These are phyloP conservation scores for Nitzschia sp. DNA, from an alignment of 108 stramenopile genomes.

Conservation along the genomic window DNA sequence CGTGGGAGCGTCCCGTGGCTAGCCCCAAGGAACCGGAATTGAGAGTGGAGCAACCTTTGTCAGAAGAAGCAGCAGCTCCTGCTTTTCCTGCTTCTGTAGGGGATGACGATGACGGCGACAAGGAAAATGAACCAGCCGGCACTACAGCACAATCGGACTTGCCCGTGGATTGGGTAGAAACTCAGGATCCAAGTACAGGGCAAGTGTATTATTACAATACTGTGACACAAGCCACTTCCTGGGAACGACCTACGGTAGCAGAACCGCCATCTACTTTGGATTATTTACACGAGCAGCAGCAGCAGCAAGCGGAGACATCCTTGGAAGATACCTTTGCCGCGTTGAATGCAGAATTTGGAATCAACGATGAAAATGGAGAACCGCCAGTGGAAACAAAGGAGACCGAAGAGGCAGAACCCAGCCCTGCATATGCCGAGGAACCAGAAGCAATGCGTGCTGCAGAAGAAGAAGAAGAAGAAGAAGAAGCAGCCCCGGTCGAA, in stretches of 20 bases:
- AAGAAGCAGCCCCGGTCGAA: not conserved
- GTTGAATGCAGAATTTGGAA: constrained; percentile 29
- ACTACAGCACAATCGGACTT: not conserved
- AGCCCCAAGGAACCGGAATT: not conserved
- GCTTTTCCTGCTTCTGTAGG: not conserved
- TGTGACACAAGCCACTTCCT: constrained; percentile 16
- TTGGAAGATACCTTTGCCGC: constrained; percentile 23
- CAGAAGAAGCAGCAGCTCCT: not conserved
- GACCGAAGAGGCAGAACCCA: not conserved
- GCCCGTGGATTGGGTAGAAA: constrained; percentile 53
- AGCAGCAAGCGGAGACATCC: not conserved
- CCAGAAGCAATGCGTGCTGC: not conserved
- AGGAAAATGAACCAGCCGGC: not conserved
- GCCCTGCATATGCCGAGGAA: not conserved
- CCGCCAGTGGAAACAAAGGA: not conserved
- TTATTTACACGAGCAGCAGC: not conserved
- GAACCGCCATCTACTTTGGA: not conserved
- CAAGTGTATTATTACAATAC: constrained; percentile 60
- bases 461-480: not conserved
- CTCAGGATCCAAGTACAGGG: constrained; percentile 46
- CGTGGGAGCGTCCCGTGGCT: constrained; percentile 48
- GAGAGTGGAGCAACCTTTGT: not conserved
- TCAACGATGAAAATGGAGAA: not conserved
- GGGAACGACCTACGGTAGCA: constrained; percentile 29
- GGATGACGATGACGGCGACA: not conserved